Evolutionary conservation across 495 filamentous ascomycete genomes (phyloP).

Genomic region (Neurospora africana): DNA sequence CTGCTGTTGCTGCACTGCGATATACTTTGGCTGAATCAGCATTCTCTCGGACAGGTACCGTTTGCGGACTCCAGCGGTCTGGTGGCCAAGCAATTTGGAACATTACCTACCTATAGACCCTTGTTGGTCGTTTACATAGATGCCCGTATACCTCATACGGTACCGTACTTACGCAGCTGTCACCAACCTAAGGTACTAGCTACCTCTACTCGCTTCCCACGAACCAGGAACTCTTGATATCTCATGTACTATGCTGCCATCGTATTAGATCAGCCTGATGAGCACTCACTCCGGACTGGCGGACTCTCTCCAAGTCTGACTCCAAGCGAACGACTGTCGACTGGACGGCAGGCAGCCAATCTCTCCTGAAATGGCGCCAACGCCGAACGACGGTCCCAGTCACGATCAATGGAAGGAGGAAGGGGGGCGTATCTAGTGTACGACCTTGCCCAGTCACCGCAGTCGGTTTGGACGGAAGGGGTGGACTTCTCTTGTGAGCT

Average conservation of each 20-base stretch:
- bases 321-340: slow-evolving; percentile 4
- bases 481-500: not conserved
- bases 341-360: not conserved
- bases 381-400: not conserved
- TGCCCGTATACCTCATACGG: not conserved
- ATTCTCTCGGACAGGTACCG: not conserved
- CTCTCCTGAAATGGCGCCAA: not conserved
- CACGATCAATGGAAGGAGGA: not conserved
- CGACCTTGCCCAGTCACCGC: not conserved
- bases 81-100: not conserved
- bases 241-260: not conserved
- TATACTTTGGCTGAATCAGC: not conserved
- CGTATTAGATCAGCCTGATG: not conserved
- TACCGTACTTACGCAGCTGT: not conserved
- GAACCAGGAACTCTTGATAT: not conserved
- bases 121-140: not conserved
- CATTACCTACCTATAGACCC: not conserved
- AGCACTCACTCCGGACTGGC: not conserved
- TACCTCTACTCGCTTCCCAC: slow-evolving; percentile 1
- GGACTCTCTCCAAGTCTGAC: slow-evolving; percentile 22
- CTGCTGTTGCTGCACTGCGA: not conserved
- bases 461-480: not conserved
- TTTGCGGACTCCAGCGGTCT: not conserved
- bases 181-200: not conserved
- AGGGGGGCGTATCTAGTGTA: not conserved